Evolutionary conservation across 148 eudicot species (phyloP).

Genomic region (Cornus florida): DNA sequence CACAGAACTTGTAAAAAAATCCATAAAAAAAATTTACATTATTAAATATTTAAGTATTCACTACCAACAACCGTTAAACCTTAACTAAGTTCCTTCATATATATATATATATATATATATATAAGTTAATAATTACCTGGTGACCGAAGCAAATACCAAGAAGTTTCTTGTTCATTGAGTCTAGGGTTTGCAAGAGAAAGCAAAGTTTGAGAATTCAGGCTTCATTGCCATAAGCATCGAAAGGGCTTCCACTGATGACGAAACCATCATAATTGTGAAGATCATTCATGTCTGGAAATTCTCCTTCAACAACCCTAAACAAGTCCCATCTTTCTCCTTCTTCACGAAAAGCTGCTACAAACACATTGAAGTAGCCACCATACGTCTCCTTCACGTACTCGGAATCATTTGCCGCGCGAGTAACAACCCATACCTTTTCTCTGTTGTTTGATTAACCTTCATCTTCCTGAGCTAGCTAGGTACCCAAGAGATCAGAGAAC

Average conservation of each 20-base stretch:
- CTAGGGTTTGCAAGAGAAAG: constrained; percentile 46
- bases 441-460: no score
- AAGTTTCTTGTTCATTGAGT: constrained; percentile 51
- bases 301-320: constrained; percentile 69
- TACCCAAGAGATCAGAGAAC: no score
- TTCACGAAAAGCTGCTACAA: constrained; percentile 39
- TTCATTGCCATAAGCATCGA: constrained; percentile 67
- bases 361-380: constrained; percentile 71
- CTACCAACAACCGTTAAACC: not conserved
- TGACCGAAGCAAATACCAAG: constrained; percentile 89
- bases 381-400: constrained; percentile 59
- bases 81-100: no score
- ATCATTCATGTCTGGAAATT: constrained; percentile 50
- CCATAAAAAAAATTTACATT: no score
- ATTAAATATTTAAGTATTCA: not conserved
- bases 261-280: constrained; percentile 63
- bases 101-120: no score
- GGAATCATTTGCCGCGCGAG: constrained; percentile 64
- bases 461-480: no score
- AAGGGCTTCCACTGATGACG: constrained; percentile 72
- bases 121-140: constrained; percentile 31
- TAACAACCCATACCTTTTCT: constrained; percentile 44
- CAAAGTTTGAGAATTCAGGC: constrained; percentile 65
- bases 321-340: constrained; percentile 20
- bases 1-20: constrained; percentile 19